Evolutionary conservation across 140 eudicot genomes (phyloP).

Genomic region (Anethum foeniculum): DNA sequence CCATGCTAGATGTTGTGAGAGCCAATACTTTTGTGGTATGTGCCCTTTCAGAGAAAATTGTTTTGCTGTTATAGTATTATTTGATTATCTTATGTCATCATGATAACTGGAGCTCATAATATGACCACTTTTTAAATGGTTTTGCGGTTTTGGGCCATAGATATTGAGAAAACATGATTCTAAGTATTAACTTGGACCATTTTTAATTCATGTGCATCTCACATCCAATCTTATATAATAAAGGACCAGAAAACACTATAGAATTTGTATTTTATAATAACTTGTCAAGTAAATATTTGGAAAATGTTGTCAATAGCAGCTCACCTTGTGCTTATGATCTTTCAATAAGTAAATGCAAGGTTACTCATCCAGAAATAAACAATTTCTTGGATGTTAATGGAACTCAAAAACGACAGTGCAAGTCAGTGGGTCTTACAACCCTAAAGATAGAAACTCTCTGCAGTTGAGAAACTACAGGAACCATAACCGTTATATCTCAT

Average conservation of each 20-base stretch:
- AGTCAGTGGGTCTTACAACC: not conserved
- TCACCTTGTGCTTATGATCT: not conserved
- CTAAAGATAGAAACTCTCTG: not conserved
- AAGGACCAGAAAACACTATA: not conserved
- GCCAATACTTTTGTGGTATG: slow-evolving; percentile 99
- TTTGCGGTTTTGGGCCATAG: not conserved
- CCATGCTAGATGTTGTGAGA: slow-evolving; percentile 98
- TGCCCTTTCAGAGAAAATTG: not conserved
- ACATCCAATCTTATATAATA: not conserved
- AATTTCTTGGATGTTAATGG: not conserved
- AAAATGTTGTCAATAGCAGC: not conserved
- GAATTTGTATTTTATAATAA: not conserved
- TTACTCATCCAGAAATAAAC: not conserved
- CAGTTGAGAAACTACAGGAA: not conserved
- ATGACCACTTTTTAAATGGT: not conserved
- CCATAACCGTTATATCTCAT: not conserved
- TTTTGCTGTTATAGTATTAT: not conserved
- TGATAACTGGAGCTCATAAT: not conserved
- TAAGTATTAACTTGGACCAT: not conserved
- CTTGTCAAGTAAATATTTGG: not conserved
- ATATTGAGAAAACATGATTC: not conserved
- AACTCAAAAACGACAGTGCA: not conserved
- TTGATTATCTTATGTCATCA: not conserved
- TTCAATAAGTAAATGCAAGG: not conserved
- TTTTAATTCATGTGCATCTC: not conserved